Evolutionary conservation across 306 rosid species (phyloP).

Genomic region (Lathyrus aphaca): DNA sequence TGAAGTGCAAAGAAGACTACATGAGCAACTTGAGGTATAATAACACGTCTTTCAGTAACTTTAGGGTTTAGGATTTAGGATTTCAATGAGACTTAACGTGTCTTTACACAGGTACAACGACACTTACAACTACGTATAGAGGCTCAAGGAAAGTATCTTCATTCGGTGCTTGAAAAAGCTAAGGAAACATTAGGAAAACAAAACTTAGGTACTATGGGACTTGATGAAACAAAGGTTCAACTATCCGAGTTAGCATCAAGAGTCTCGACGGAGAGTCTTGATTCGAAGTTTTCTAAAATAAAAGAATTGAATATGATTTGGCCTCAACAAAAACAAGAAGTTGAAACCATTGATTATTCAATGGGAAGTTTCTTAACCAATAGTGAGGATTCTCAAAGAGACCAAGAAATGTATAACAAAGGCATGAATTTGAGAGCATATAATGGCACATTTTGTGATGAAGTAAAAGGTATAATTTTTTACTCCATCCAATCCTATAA

Average conservation of each 20-base stretch:
- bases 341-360: constrained; percentile 55
- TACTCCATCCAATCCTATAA: neutral
- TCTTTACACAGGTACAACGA: constrained; percentile 64
- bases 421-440: constrained; percentile 43
- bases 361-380: constrained; percentile 64
- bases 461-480: constrained; percentile 35
- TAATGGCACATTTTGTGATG: constrained; percentile 42
- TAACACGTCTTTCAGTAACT: constrained; percentile 1
- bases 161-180: constrained; percentile 79
- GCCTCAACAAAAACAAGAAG: constrained; percentile 49
- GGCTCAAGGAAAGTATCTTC: constrained; percentile 88
- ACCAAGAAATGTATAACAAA: constrained; percentile 46
- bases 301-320: constrained; percentile 40
- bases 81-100: neutral
- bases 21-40: constrained; percentile 89
- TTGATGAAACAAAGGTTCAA: constrained; percentile 78
- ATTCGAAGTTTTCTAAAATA: constrained; percentile 40
- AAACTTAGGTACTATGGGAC: constrained; percentile 59
- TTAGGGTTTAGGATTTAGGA: neutral
- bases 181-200: constrained; percentile 72
- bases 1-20: constrained; percentile 86
- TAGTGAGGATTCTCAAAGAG: constrained; percentile 58
- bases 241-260: constrained; percentile 76
- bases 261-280: constrained; percentile 62
- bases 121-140: constrained; percentile 85